Evolutionary conservation across 805 yeast genomes (phyloP).

Genomic region (Sugiyamaella boreocaroliniensis): DNA sequence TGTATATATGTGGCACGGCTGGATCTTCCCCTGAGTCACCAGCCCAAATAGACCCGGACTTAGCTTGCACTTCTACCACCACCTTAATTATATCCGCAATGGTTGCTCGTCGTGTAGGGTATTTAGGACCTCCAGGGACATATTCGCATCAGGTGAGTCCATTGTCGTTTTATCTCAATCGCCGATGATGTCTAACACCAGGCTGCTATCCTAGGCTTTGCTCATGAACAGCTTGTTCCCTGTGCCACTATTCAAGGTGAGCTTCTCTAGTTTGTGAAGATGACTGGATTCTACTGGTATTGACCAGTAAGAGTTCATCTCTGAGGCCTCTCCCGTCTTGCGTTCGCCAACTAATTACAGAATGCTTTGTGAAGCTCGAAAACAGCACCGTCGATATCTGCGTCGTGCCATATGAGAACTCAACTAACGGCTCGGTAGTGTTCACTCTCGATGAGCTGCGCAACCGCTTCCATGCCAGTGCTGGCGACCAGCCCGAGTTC

Average conservation of each 20-base stretch:
- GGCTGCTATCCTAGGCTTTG: conserved; percentile 46
- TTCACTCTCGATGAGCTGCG: conserved; percentile 76
- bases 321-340: no score
- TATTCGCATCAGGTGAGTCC: conserved; percentile 73
- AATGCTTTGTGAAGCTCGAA: conserved; percentile 56
- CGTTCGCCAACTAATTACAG: conserved; percentile 42
- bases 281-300: conserved; percentile 40
- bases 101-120: conserved; percentile 37
- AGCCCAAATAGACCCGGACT: no score
- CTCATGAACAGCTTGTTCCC: conserved; percentile 23
- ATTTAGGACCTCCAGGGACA: conserved; percentile 86
- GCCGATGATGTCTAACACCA: conserved; percentile 13
- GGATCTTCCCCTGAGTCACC: neutral
- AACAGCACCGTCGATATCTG: conserved; percentile 52
- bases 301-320: no score
- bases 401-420: conserved; percentile 87
- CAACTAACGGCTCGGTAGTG: conserved; percentile 90
- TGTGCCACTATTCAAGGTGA: conserved; percentile 22
- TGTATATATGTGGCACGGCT: neutral
- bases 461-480: conserved; percentile 31
- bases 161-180: neutral
- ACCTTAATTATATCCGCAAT: neutral
- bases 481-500: conserved; percentile 33
- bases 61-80: neutral
- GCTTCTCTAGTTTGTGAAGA: conserved; percentile 37